These are phyloP conservation scores for Candida sakaeoensis DNA, from an alignment of 805 yeast species.

Conservation along the genomic window DNA sequence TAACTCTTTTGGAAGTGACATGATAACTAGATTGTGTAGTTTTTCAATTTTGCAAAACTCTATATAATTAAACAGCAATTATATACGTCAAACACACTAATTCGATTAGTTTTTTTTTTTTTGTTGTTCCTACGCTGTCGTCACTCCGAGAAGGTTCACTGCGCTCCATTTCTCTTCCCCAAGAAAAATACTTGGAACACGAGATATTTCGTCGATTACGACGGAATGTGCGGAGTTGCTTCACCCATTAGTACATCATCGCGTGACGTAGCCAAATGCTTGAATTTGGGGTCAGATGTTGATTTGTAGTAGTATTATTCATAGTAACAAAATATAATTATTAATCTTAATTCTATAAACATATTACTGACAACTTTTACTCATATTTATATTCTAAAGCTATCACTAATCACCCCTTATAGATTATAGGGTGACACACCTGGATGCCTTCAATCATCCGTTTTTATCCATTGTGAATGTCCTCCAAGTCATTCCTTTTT, in stretches of 20 bases:
- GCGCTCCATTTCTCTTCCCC: background rate
- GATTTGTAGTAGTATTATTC: too few relatives aligned
- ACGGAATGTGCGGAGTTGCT: background rate
- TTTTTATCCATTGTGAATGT: too few relatives aligned
- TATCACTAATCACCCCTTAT: too few relatives aligned
- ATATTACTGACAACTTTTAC: too few relatives aligned
- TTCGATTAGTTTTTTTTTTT: background rate
- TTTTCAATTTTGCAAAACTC: background rate
- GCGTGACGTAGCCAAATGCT: background rate
- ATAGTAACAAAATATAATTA: too few relatives aligned
- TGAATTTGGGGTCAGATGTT: background rate
- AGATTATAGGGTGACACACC: too few relatives aligned
- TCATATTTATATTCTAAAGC: too few relatives aligned
- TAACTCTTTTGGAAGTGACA: constrained; percentile 13
- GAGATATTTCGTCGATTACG: background rate
- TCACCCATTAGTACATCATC: background rate
- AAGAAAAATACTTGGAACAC: background rate
- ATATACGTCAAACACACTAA: background rate
- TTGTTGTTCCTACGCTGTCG: too few relatives aligned
- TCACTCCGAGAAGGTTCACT: background rate
- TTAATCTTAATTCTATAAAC: too few relatives aligned
- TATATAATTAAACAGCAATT: constrained; percentile 2
- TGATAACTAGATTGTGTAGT: constrained; percentile 2
- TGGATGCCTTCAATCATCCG: too few relatives aligned
- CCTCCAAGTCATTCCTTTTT: too few relatives aligned